Base-by-base conservation (phyloP, 768 basidiomycete species). In the Serendipita sp. region DNA sequence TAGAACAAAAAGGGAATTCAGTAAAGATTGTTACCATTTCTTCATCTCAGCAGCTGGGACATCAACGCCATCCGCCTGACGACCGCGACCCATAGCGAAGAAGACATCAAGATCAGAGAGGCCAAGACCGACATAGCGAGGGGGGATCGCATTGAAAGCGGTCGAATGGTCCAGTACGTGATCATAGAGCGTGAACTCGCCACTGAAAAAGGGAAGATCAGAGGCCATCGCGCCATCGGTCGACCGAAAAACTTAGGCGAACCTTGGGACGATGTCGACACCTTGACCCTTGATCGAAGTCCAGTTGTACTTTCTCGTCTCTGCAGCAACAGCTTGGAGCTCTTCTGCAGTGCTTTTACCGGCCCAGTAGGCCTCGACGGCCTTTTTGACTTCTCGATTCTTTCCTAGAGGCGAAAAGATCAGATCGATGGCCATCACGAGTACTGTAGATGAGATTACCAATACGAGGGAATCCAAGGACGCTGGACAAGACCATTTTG, bases 61-160 rank as follows among this genome's bases (percentile, higher is more conserved):
- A 76, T 99, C 96, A 69, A 98, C 94, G 64, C 84, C 86, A 66
- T 83, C 89, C 43, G 87, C 80, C 76, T 99, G 96, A 68, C 95
- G 90, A 63, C 96, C 96, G 76, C 96, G 95, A 61, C 95, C 96
- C 89, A 98, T 94, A 69, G 96, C 96, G 70, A 99, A 98, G 77
- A 90, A 96, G 72, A 93, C 85, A 75, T 99, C 95, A 67, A 98
- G 84, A 66, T 83, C 79, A 30, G 90, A 90, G 61, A 99, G 77
- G 63, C 85, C 84, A 67, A 90, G 86, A 61, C 87, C 86, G 64
- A 82, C 77, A 74, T 98, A 99, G 68, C 94, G 90, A 76, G 89
- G 84, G 68, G 95, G 95, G 74, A 99, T 89, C 70, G 88, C 91
- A 73, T 97, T 96, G 82, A 99, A 95, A 48, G 88, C 85, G 65